These are phyloP conservation scores for Sclerotiophoma versabilis DNA, from an alignment of 2,329 filamentous ascomycete genomes.

Conservation along the genomic window DNA sequence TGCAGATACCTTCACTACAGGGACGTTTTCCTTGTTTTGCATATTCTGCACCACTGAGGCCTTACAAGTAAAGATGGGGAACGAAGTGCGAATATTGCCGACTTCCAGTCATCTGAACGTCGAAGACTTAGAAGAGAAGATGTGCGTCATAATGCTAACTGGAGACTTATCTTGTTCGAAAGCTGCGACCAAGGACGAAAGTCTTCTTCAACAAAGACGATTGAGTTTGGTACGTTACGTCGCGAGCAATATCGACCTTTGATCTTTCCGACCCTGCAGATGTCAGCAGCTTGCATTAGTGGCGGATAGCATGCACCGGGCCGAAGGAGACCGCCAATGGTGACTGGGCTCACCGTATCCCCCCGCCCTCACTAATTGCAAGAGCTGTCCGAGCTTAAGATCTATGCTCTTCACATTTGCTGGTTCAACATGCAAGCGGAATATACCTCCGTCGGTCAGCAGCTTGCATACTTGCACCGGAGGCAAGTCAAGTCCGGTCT, in stretches of 20 bases:
- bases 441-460: neutral
- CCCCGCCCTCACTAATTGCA: neutral
- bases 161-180: too few relatives aligned
- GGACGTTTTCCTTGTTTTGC: too few relatives aligned
- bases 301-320: slow-evolving; percentile 1
- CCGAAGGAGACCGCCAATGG: neutral
- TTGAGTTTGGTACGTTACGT: neutral
- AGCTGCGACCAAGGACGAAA: too few relatives aligned
- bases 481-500: neutral
- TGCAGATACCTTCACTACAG: too few relatives aligned
- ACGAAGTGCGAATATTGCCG: too few relatives aligned
- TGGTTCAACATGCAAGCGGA: neutral
- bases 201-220: neutral
- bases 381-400: neutral
- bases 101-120: too few relatives aligned
- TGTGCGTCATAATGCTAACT: too few relatives aligned
- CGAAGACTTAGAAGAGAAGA: too few relatives aligned
- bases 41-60: too few relatives aligned
- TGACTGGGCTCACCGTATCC: neutral
- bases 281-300: slow-evolving; percentile 7
- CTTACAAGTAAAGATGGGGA: too few relatives aligned
- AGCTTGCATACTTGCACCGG: neutral
- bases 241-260: neutral
- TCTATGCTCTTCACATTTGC: neutral
- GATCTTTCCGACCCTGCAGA: neutral